Conservation (phyloP, 176 grass and related monocot species). For the Paspalum notatum region DNA sequence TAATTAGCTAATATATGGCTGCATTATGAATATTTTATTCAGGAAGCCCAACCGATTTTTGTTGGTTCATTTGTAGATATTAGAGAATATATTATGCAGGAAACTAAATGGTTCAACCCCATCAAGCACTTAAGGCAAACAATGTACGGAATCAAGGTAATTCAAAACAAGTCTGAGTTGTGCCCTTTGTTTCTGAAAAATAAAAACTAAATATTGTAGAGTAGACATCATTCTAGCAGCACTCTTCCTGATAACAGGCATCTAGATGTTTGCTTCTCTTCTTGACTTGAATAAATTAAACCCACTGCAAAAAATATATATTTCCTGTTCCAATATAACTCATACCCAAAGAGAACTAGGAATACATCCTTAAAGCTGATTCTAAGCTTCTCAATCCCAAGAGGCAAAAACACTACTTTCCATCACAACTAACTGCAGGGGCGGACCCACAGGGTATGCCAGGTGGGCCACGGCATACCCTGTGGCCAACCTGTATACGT, state of each 20-base stretch:
- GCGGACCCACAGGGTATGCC: too few relatives aligned
- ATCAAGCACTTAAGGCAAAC: background rate
- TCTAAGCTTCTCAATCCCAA: background rate
- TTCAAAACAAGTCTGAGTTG: background rate
- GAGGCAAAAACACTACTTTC: background rate
- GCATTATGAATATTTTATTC: constrained; percentile 12
- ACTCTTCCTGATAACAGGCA: background rate
- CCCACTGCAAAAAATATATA: background rate
- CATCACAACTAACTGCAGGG: constrained; percentile 7
- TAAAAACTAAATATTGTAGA: background rate
- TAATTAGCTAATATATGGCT: constrained; percentile 18
- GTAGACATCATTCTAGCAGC: constrained; percentile 2
- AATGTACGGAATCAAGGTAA: constrained; percentile 6
- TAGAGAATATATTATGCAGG: background rate
- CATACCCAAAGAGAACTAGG: background rate
- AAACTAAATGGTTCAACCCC: background rate
- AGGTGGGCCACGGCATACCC: too few relatives aligned
- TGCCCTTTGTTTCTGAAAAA: background rate
- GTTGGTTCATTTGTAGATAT: background rate
- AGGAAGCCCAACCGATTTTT: background rate
- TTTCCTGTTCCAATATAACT: background rate
- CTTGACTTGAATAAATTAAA: background rate
- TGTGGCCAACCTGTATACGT: too few relatives aligned
- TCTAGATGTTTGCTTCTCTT: background rate
- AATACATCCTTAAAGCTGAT: background rate